These are phyloP conservation scores for Hura crepitans DNA, from an alignment of 441 rosid genomes.

Conservation along the genomic window DNA sequence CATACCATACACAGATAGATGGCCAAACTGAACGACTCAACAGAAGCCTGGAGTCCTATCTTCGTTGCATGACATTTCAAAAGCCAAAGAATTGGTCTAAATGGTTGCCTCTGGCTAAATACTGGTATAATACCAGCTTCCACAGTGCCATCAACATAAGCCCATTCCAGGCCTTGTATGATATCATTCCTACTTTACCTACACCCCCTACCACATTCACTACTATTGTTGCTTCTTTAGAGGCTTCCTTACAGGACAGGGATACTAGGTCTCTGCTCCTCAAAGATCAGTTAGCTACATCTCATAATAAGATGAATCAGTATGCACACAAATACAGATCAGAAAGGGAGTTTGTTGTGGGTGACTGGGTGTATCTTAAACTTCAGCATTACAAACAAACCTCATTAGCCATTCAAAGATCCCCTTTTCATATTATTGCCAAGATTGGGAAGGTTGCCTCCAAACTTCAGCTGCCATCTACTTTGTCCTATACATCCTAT, in stretches of 20 bases:
- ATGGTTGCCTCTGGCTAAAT: background rate
- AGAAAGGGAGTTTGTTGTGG: too few species aligned
- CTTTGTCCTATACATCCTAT: too few species aligned
- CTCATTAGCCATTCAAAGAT: too few species aligned
- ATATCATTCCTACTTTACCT: too few species aligned
- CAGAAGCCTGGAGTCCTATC: background rate
- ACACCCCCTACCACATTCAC: background rate
- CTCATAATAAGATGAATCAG: background rate
- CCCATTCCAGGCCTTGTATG: background rate
- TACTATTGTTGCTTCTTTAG: background rate
- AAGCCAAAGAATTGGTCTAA: background rate
- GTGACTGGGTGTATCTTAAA: too few species aligned
- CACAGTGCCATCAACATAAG: background rate
- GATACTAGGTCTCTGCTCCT: background rate
- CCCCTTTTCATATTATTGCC: too few species aligned
- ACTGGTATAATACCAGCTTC: background rate
- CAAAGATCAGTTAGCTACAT: background rate
- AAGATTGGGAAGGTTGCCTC: too few species aligned
- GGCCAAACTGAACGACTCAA: background rate
- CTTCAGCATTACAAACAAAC: too few species aligned
- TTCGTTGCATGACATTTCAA: background rate
- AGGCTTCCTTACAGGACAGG: background rate
- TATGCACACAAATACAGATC: too few species aligned
- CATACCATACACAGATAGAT: background rate
- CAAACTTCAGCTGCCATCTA: too few species aligned